phyloP scores from a whole-genome alignment of 1,139 yeast species.

The Suhomyces maxii region DNA sequence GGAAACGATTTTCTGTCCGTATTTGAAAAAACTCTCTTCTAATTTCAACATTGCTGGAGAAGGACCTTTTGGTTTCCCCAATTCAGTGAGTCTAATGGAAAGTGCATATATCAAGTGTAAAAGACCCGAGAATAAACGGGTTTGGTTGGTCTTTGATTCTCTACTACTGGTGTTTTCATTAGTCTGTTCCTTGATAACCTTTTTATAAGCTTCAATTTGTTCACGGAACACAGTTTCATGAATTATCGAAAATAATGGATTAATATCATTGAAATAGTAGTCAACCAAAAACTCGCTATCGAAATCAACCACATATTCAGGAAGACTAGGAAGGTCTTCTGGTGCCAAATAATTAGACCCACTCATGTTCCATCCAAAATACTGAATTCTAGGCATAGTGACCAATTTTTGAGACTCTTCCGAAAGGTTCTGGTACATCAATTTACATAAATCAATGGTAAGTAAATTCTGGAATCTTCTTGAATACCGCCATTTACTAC shows the following conservation, averaged over 20 bases:
- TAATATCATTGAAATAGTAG: conserved; percentile 51
- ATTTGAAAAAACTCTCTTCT: conserved; percentile 56
- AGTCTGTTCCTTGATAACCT: conserved; percentile 14
- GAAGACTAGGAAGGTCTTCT: conserved; percentile 39
- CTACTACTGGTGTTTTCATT: conserved; percentile 11
- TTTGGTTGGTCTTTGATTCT: conserved; percentile 29
- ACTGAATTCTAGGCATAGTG: conserved; percentile 55
- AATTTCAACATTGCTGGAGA: conserved; percentile 28
- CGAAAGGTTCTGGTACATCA: conserved; percentile 38
- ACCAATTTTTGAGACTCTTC: conserved; percentile 40
- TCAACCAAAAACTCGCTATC: conserved; percentile 28
- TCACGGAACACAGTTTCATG: conserved; percentile 57
- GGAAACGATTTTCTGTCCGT: conserved; percentile 47
- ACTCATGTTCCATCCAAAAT: conserved; percentile 67
- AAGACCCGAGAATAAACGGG: conserved; percentile 53
- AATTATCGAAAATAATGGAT: conserved; percentile 54
- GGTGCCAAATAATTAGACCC: conserved; percentile 53
- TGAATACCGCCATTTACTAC: conserved; percentile 50
- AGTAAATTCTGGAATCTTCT: conserved; percentile 53
- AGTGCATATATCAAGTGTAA: conserved; percentile 52
- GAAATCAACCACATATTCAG: conserved; percentile 20
- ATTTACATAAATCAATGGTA: conserved; percentile 45
- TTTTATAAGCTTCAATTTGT: conserved; percentile 45
- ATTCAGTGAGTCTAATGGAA: conserved; percentile 54
- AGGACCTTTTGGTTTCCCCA: conserved; percentile 40